Evolutionary conservation across 2,329 filamentous ascomycete genomes (phyloP).

Genomic region (Geosmithia putterillii): DNA sequence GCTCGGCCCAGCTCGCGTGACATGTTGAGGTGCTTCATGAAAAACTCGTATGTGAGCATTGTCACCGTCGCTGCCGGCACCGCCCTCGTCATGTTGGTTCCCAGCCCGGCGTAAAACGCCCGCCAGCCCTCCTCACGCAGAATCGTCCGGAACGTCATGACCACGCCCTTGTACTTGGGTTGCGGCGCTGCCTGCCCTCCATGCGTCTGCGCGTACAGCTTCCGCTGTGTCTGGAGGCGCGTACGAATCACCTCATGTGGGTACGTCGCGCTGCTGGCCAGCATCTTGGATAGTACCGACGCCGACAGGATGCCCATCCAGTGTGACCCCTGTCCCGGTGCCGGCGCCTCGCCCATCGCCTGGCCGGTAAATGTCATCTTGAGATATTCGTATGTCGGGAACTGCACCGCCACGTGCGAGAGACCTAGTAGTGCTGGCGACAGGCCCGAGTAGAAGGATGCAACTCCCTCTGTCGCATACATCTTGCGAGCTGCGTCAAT

Average conservation of each 20-base stretch:
- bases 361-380: constrained; percentile 84
- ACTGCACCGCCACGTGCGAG: constrained; percentile 93
- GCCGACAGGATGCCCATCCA: constrained; percentile 78
- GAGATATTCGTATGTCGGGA: constrained; percentile 88
- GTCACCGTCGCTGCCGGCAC: constrained; percentile 94
- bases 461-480: constrained; percentile 80
- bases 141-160: constrained; percentile 75
- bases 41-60: constrained; percentile 90
- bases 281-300: constrained; percentile 86
- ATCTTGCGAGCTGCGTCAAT: constrained; percentile 90
- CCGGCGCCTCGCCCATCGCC: constrained; percentile 60
- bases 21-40: constrained; percentile 41
- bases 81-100: constrained; percentile 93
- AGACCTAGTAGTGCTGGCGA: constrained; percentile 85
- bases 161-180: constrained; percentile 62
- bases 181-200: constrained; percentile 13
- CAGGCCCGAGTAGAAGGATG: constrained; percentile 90
- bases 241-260: constrained; percentile 95
- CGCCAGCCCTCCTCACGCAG: constrained; percentile 86
- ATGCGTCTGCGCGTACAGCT: constrained; percentile 27
- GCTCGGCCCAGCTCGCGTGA: constrained; percentile 1
- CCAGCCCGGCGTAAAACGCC: constrained; percentile 94
- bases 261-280: constrained; percentile 90
- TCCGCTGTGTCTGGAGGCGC: constrained; percentile 82
- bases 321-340: constrained; percentile 39